phyloP scores from a whole-genome alignment of 2,329 filamentous ascomycete genomes.

The Calonectria hawksworthii region DNA sequence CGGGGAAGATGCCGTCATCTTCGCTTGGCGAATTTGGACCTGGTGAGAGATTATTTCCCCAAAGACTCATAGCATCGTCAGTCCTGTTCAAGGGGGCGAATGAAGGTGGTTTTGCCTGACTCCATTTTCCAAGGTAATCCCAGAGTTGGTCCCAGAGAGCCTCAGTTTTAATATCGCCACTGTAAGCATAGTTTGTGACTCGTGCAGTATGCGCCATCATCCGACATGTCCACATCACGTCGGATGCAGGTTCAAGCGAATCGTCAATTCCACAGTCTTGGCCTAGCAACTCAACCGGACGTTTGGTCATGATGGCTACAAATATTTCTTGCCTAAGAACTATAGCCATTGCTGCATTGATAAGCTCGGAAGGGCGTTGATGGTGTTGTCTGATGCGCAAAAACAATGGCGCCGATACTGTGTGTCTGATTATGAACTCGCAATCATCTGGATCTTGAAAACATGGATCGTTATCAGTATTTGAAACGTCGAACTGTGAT shows the following conservation, averaged over 20 bases:
- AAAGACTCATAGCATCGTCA: neutral
- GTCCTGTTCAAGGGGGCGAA: neutral
- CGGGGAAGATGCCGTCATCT: neutral
- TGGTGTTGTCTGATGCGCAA: neutral
- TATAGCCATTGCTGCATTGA: constrained; percentile 1
- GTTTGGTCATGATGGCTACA: constrained; percentile 12
- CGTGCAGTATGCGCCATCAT: constrained; percentile 14
- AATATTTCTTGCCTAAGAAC: constrained; percentile 11
- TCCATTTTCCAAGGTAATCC: constrained; percentile 7
- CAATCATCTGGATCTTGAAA: neutral
- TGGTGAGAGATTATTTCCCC: neutral
- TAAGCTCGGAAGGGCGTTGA: neutral
- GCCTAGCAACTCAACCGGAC: neutral
- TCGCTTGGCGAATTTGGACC: neutral
- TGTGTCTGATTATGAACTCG: neutral
- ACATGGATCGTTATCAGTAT: neutral
- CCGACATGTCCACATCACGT: constrained; percentile 7
- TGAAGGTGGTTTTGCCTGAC: neutral
- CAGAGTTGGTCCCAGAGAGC: neutral
- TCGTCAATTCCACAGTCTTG: constrained; percentile 5
- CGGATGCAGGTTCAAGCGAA: neutral
- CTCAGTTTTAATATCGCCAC: neutral
- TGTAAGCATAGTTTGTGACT: constrained; percentile 1
- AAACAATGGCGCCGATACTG: constrained; percentile 4
- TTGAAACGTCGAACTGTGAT: neutral